These are phyloP conservation scores for Backusella macrospora DNA, from an alignment of 192 early-diverging fungal genomes.

Conservation along the genomic window DNA sequence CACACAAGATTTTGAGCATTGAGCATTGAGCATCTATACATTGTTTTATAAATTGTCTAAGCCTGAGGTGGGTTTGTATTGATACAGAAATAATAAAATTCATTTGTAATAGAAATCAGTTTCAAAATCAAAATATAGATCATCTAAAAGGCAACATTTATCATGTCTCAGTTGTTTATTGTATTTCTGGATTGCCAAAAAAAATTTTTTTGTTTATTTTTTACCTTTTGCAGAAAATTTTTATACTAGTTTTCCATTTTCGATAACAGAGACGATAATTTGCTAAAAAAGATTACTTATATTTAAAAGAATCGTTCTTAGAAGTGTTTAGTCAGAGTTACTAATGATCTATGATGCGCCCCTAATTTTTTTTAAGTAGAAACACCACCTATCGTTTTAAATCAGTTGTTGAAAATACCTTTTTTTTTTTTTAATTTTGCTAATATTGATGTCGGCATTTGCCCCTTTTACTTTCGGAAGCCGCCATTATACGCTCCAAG, in stretches of 20 bases:
- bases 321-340: not conserved
- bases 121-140: not conserved
- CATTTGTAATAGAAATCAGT: not conserved
- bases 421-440: not conserved
- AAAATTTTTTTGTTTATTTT: not conserved
- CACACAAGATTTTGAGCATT: not conserved
- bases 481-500: conserved; percentile 1
- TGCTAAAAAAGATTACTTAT: not conserved
- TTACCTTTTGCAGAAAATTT: not conserved
- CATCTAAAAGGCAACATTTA: not conserved
- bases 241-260: conserved; percentile 2
- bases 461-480: not conserved
- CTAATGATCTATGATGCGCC: not conserved
- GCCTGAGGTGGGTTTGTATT: not conserved
- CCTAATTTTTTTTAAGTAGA: not conserved
- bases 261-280: not conserved
- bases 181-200: conserved; percentile 7
- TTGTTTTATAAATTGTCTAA: not conserved
- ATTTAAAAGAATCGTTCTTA: not conserved
- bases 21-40: not conserved
- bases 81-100: not conserved
- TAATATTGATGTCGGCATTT: not conserved
- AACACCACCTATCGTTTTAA: conserved; percentile 1
- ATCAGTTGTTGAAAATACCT: not conserved
- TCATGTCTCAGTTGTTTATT: conserved; percentile 6